Base-by-base conservation (phyloP, 345 rosid species). In the Populus tremula region DNA sequence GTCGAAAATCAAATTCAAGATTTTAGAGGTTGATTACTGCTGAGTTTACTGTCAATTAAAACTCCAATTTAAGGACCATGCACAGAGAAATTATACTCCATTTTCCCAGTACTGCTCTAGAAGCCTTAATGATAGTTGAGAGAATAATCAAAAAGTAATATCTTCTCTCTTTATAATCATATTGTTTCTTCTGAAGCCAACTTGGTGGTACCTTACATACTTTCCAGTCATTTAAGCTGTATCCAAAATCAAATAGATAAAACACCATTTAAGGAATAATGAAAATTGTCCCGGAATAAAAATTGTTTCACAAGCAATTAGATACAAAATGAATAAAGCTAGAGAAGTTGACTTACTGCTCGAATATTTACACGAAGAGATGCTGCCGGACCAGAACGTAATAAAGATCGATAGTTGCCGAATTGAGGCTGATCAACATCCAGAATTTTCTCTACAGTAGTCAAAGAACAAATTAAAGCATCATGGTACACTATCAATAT, bases 301-400 rank as follows among this genome's bases (percentile, higher is more conserved):
- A 35, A 20, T 18, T 39, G 17, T 25, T 33, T 45, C 39, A 31
- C 20, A 12, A 59, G 47, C 45, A 70, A 27, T 20, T 18, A 68
- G 35, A 62, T 70, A 64, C 41, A 78, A 50, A 11, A 65, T 38
- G 35, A 77, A 13, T 5, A 59, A 47, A 38, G 53, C 17, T 20
- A 18, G 36, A 70, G 64, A 70, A 53, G 17, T 64, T 43, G 36
- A 89, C 95, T 84, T 85, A 91, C 97, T 1, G 93, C 97, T 76
- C 94, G 83, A 67, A 92, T 92, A 74, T 94, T 92, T 49, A 90
- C 80, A 62, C 97, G 93, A 27, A 94, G 75, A 54, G 96, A 88
- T 62, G 87, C 89, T 69, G 96, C 96, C n/a, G 96, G 96, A 76
- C 97, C 98, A 73, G 88, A 84, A 35, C 97, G 89, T 11, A 90